Evolutionary conservation across 2,329 filamentous ascomycete species (phyloP).

Genomic region (Cytospora piceicola): DNA sequence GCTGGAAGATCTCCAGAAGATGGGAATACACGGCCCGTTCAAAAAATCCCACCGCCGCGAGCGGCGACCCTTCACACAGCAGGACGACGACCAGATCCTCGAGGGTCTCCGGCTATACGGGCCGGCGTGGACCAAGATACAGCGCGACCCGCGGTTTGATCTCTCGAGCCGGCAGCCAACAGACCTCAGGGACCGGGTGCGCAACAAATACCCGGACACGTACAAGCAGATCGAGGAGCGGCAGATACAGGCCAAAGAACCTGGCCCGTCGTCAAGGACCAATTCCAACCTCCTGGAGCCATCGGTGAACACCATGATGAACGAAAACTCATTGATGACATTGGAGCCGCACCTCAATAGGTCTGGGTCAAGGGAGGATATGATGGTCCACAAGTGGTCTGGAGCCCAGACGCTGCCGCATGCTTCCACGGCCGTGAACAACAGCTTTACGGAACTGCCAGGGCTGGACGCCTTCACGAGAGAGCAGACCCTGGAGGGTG

Average conservation of each 20-base stretch:
- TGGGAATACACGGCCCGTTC: constrained; percentile 66
- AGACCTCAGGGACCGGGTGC: constrained; percentile 64
- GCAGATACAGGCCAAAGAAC: constrained; percentile 50
- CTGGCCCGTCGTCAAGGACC: constrained; percentile 24
- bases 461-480: constrained; percentile 25
- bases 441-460: constrained; percentile 24
- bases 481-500: constrained; percentile 29
- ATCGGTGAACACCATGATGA: constrained; percentile 53
- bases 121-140: constrained; percentile 68
- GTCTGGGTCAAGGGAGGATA: constrained; percentile 51
- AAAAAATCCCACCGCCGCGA: constrained; percentile 64
- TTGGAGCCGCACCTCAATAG: constrained; percentile 47
- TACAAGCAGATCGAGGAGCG: constrained; percentile 62
- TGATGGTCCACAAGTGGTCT: constrained; percentile 46
- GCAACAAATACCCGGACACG: constrained; percentile 65
- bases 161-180: constrained; percentile 64
- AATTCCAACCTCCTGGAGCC: constrained; percentile 54
- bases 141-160: constrained; percentile 61
- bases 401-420: constrained; percentile 35
- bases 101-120: constrained; percentile 63
- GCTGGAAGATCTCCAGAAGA: constrained; percentile 48
- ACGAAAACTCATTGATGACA: constrained; percentile 47
- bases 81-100: constrained; percentile 66
- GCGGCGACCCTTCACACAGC: constrained; percentile 63
- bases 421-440: constrained; percentile 15